Evolutionary conservation across 257 asterid species (phyloP).

Genomic region (Euphrasia confusa): DNA sequence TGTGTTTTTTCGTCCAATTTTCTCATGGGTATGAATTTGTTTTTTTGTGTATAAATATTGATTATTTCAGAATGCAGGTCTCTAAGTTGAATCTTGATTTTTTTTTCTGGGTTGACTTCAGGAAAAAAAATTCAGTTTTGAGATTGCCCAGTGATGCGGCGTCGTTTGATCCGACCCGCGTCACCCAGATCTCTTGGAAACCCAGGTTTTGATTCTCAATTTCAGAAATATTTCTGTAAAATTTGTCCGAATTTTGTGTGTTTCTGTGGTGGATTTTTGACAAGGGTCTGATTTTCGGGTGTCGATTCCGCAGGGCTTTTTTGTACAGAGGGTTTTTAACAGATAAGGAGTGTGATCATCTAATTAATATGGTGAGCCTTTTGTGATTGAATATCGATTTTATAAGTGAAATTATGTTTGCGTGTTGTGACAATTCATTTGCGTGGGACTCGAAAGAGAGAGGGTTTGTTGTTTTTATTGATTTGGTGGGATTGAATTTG

Average conservation of each 20-base stretch:
- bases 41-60: background rate
- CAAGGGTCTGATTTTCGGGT: slow-evolving; percentile 17
- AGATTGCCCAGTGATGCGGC: slow-evolving; percentile 41
- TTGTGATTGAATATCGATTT: background rate
- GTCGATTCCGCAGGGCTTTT: slow-evolving; percentile 57
- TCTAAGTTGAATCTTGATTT: slow-evolving; percentile 17
- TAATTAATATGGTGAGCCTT: slow-evolving; percentile 58
- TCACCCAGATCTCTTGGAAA: slow-evolving; percentile 75
- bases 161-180: slow-evolving; percentile 74
- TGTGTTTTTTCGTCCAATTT: slow-evolving; percentile 36
- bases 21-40: slow-evolving; percentile 38
- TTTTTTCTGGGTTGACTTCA: background rate
- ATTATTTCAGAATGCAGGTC: slow-evolving; percentile 28
- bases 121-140: slow-evolving; percentile 45
- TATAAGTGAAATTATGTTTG: background rate
- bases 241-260: slow-evolving; percentile 5
- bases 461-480: background rate
- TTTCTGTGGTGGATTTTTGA: slow-evolving; percentile 15
- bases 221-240: background rate
- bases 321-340: slow-evolving; percentile 65
- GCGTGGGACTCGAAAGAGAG: background rate
- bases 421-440: background rate
- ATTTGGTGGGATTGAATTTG: slow-evolving; percentile 25
- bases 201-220: slow-evolving; percentile 48
- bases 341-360: slow-evolving; percentile 76